phyloP scores from a whole-genome alignment of 179 eudicot genomes.

The Pouteria campechiana region DNA sequence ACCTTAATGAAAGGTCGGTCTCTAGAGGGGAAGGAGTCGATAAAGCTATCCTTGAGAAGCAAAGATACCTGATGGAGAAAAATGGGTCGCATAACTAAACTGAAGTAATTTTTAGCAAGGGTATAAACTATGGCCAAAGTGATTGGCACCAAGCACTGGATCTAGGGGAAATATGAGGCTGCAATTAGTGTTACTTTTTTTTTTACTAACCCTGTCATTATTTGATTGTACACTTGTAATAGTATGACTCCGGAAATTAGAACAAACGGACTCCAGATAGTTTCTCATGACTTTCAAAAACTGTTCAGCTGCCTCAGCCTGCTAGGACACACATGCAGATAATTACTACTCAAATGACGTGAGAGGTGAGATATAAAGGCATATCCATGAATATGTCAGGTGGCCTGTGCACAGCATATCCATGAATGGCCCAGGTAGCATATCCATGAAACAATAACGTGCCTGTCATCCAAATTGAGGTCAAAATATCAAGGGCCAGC shows the following conservation, averaged over 20 bases:
- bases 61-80: conserved; percentile 58
- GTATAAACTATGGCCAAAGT: neutral
- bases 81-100: neutral
- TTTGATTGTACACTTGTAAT: conserved; percentile 89
- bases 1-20: conserved; percentile 85
- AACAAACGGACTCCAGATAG: conserved; percentile 75
- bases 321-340: conserved; percentile 9
- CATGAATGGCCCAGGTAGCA: too few species aligned
- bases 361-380: too few species aligned
- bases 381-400: too few species aligned
- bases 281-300: conserved; percentile 51
- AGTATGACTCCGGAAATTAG: conserved; percentile 70
- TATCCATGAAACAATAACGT: too few species aligned
- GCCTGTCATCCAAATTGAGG: too few species aligned
- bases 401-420: too few species aligned
- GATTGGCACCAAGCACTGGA: too few species aligned
- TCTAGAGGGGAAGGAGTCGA: conserved; percentile 71
- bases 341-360: too few species aligned
- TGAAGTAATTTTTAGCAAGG: neutral
- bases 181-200: neutral
- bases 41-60: conserved; percentile 82
- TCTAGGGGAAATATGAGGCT: neutral
- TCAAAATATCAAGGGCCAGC: too few species aligned
- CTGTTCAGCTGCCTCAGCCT: conserved; percentile 76
- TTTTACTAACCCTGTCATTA: conserved; percentile 59